phyloP scores from a whole-genome alignment of 2,329 filamentous ascomycete species.

The Cladophialophora immunda region DNA sequence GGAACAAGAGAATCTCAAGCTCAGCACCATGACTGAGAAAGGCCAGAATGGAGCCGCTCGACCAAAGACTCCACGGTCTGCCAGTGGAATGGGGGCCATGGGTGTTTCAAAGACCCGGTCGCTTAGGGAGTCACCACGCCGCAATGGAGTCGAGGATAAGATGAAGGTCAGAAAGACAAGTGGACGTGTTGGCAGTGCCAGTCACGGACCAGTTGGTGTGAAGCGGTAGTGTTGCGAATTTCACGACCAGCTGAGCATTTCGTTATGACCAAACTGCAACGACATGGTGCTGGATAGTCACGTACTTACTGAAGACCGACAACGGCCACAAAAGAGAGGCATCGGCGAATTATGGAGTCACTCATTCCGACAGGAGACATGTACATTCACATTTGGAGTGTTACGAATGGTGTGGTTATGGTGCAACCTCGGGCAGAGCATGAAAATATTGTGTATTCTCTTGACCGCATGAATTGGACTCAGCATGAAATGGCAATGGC shows the following conservation, averaged over 20 bases:
- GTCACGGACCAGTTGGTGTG: constrained; percentile 32
- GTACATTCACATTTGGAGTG: constrained; percentile 22
- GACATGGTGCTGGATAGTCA: constrained; percentile 3
- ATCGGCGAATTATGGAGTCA: constrained; percentile 14
- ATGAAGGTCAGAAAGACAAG: constrained; percentile 55
- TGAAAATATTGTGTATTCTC: constrained; percentile 12
- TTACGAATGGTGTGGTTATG: constrained; percentile 13
- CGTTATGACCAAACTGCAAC: constrained; percentile 10
- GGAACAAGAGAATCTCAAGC: constrained; percentile 41
- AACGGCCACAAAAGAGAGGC: not conserved
- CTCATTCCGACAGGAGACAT: constrained; percentile 8
- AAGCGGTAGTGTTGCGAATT: constrained; percentile 32
- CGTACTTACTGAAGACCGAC: not conserved
- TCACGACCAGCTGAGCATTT: constrained; percentile 13
- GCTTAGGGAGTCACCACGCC: constrained; percentile 38
- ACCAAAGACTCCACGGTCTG: constrained; percentile 35
- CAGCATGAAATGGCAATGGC: constrained; percentile 15
- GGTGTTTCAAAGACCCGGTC: constrained; percentile 39
- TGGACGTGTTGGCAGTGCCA: constrained; percentile 55
- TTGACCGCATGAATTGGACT: constrained; percentile 14
- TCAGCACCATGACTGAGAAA: constrained; percentile 36
- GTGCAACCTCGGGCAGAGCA: not conserved
- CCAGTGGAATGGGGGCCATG: constrained; percentile 39
- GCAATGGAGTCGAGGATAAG: constrained; percentile 42
- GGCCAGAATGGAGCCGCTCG: constrained; percentile 19